Evolutionary conservation across 345 rosid species (phyloP), one percentile per base, ranked within the genome.

Genomic region (Brassica carinata): DNA sequence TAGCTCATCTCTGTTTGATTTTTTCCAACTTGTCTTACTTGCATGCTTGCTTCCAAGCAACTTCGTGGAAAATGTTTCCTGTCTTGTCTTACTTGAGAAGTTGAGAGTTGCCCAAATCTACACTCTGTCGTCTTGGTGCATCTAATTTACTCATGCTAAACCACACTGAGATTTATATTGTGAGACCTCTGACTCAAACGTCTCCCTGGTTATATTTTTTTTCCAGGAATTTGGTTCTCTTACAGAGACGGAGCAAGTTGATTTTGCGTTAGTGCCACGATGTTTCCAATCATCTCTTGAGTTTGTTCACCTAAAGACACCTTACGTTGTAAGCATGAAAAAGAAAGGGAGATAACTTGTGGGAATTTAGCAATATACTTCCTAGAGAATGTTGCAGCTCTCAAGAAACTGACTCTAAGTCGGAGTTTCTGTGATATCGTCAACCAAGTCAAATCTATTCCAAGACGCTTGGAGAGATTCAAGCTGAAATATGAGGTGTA

Each of bases 101-200:
- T 81, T 29, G 69, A 59, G 58, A 70, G 57, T 76, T 81, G 69
- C 19, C 81, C 81, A 19, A 79, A 59, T 68, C 69, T 73, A 61
- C 64, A 48, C 64, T 67, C 29, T 40, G 6, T 18, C 15, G 23
- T 79, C 30, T 15, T 79, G 64, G 82, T 79, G 62, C 8, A 69
- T 79, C 7, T 72, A 48, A 36, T 36, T 38, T 27, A 64, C 30
- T 67, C 15, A 66, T 72, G 77, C 15, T 23, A 36, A 64, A 51
- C 17, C 7, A 8, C 62, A 7, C 7, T 29, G 29, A 18, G 53
- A 30, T 19, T 45, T 23, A 23, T 31, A 36, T 36, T 40, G 43
- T 36, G 2, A 64, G 26, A 61, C 40, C 27, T 9, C 55, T 3
- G 9, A 17, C 36, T 62, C 30, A 26, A 7, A 33, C 5, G 38